A percentile compares a stretch with the other conserved stretches of the same genome.
Evolutionary conservation across 768 basidiomycete species (phyloP).

Genomic region (Rhodocollybia butyracea): DNA sequence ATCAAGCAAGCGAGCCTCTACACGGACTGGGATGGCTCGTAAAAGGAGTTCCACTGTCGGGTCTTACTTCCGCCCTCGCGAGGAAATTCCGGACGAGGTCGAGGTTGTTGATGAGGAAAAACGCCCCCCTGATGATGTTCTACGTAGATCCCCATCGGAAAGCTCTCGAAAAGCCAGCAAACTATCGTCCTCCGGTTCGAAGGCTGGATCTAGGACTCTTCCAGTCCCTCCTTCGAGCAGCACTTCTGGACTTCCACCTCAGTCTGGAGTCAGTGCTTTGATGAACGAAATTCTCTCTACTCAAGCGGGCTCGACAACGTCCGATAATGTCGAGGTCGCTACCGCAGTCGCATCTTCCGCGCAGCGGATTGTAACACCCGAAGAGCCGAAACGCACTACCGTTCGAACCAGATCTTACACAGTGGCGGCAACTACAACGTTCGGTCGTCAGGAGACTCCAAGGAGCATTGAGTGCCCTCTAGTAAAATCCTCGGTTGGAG

Average conservation of each 20-base stretch:
- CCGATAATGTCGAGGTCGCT: too few relatives aligned
- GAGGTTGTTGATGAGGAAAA: neutral
- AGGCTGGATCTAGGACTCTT: neutral
- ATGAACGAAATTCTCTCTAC: neutral
- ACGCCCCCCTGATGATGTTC: neutral
- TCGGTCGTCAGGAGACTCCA: neutral
- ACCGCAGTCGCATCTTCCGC: neutral
- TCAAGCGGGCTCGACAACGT: neutral
- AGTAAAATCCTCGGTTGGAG: slow-evolving; percentile 1
- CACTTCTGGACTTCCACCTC: neutral
- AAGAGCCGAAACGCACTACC: neutral
- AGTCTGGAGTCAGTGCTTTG: neutral
- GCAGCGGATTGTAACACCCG: neutral
- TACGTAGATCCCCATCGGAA: neutral
- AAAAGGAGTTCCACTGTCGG: slow-evolving; percentile 8
- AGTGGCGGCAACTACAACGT: neutral
- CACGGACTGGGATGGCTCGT: neutral
- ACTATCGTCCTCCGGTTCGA: neutral
- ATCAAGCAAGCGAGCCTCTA: neutral
- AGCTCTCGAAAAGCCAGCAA: neutral
- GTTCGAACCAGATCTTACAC: neutral
- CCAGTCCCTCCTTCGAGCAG: neutral
- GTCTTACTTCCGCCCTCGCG: slow-evolving; percentile 13
- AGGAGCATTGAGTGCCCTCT: neutral
- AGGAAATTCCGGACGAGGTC: slow-evolving; percentile 12